Evolutionary conservation across 2,329 filamentous ascomycete species (phyloP).

Genomic region (Penicillium olsonii): DNA sequence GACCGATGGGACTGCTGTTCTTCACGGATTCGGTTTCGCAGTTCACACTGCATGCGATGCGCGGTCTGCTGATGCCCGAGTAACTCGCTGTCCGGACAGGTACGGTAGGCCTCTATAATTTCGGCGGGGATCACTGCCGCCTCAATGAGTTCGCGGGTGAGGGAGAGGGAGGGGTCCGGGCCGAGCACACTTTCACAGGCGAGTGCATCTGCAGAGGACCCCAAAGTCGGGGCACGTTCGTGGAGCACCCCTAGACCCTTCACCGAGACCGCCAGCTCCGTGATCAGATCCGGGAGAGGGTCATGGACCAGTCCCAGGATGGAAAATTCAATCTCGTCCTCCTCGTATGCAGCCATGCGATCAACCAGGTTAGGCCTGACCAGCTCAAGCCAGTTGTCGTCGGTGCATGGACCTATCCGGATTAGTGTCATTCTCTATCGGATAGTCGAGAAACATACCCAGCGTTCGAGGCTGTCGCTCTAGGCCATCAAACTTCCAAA

Average conservation of each 20-base stretch:
- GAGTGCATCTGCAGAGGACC: slow-evolving; percentile 1
- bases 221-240: slow-evolving; percentile 18
- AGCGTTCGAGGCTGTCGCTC: slow-evolving; percentile 69
- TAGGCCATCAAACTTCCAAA: slow-evolving; percentile 90
- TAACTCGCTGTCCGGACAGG: slow-evolving; percentile 32
- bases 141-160: slow-evolving; percentile 38
- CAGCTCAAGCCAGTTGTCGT: slow-evolving; percentile 66
- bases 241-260: slow-evolving; percentile 46
- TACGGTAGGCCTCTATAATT: slow-evolving; percentile 25
- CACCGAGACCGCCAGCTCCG: slow-evolving; percentile 48
- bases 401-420: slow-evolving; percentile 41
- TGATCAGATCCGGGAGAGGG: slow-evolving; percentile 55
- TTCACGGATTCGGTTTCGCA: slow-evolving; percentile 41
- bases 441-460: slow-evolving; percentile 40
- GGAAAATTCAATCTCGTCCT: slow-evolving; percentile 70
- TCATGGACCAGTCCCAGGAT: slow-evolving; percentile 74
- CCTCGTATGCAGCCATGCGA: slow-evolving; percentile 68
- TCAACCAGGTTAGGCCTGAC: slow-evolving; percentile 65
- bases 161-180: slow-evolving; percentile 39
- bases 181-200: slow-evolving; percentile 29
- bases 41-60: slow-evolving; percentile 30
- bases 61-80: slow-evolving; percentile 31
- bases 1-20: slow-evolving; percentile 40
- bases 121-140: slow-evolving; percentile 28
- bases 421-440: not conserved